Conservation (phyloP, 2,329 filamentous ascomycete genomes). For the Exophiala sideris region DNA sequence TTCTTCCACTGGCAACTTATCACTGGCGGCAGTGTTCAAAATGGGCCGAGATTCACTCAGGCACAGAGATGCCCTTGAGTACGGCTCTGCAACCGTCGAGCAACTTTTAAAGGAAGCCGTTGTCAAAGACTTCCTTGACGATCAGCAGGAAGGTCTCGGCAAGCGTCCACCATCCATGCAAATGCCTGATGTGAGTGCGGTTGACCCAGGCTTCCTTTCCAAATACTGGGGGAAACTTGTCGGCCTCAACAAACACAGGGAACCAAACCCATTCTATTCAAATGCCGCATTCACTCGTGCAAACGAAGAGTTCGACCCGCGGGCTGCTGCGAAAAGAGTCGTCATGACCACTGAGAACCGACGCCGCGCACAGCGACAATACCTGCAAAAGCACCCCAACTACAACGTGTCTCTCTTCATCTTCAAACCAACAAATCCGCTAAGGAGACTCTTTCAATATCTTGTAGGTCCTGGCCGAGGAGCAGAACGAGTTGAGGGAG, state of each 20-base stretch:
- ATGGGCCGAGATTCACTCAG: conserved; percentile 59
- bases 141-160: conserved; percentile 47
- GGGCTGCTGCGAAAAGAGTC: conserved; percentile 85
- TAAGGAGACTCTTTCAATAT: conserved; percentile 79
- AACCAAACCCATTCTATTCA: conserved; percentile 94
- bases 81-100: conserved; percentile 85
- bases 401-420: conserved; percentile 93
- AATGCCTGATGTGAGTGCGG: conserved; percentile 40
- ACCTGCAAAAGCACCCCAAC: conserved; percentile 76
- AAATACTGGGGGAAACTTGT: conserved; percentile 60
- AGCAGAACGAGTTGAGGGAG: conserved; percentile 79
- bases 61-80: conserved; percentile 79
- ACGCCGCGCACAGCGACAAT: conserved; percentile 86
- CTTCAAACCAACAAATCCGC: conserved; percentile 71
- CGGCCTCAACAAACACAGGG: conserved; percentile 58
- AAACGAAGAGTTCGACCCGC: conserved; percentile 77
- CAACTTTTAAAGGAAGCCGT: conserved; percentile 97
- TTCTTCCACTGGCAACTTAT: conserved; percentile 64
- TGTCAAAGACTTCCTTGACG: conserved; percentile 89
- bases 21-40: conserved; percentile 68
- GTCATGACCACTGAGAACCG: conserved; percentile 77
- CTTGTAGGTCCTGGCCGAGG: conserved; percentile 91
- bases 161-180: conserved; percentile 31
- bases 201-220: conserved; percentile 59
- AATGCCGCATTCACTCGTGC: conserved; percentile 67